Base-by-base conservation (phyloP, 2,329 filamentous ascomycete genomes). In the Ascomycota sp. region DNA sequence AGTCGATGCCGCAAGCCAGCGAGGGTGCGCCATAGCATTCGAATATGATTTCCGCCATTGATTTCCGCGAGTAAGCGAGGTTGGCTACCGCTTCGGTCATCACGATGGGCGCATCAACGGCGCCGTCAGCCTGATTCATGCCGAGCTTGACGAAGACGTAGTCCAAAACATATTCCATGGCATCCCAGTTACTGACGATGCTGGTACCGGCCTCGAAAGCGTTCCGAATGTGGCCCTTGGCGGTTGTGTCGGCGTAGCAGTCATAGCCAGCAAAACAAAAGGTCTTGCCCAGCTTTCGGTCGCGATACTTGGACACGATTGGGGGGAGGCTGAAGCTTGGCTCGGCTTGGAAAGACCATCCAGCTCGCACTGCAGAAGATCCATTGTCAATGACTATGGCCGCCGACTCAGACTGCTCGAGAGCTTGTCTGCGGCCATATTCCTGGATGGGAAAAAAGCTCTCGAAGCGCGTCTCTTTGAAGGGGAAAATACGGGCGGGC, bases 371-470 rank as follows among this genome's bases (percentile, higher is more conserved):
- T 21, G 75, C 63, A 31, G 79, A 91, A 17, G 86, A 89, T 40
- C 89, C 89, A 76, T 94, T 94, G 58, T 98, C 89, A 47, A 98
- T 95, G 37, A 98, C 80, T 45, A 98, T 94, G 30, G 83, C 81
- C 30, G 74, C 78, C 27, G 59, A 56, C 33, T 58, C 63, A 11
- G 62, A 51, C 13, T 64, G 55, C 33, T 67, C 55, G 30, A 67
- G 63, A 35, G 80, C 85, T 40, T 66, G 63, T 43, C 69, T 63
- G 45, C 77, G 83, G 28, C 78, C 80, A 43, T 86, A 75, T 7
- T 61, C 56, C 42, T 68, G 59, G 2, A 63, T 53, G 20, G 59
- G 51, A 23, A 65, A 53, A 32, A 54, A 62, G 35, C 61, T 61
- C 36, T 72, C 67, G 43, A 74, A 75, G 37, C 57, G 62, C 34